These are phyloP conservation scores for Spizellomyces punctatus DNA, from an alignment of 192 early-diverging fungal genomes.

Conservation along the genomic window DNA sequence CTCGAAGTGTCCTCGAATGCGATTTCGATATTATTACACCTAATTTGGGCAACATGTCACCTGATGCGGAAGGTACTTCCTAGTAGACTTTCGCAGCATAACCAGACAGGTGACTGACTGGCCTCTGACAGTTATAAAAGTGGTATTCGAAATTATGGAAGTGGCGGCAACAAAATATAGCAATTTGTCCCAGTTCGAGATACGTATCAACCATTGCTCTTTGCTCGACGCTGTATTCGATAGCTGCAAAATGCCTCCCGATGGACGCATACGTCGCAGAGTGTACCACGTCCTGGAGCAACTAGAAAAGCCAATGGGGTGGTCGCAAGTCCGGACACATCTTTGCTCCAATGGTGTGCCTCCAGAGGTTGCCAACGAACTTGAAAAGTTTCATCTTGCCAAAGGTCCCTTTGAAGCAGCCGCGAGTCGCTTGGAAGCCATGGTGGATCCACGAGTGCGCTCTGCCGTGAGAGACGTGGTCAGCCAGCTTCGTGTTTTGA, in stretches of 20 bases:
- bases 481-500: constrained; percentile 10
- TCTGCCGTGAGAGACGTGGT: constrained; percentile 21
- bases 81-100: background rate
- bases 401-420: constrained; percentile 27
- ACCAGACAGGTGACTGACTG: too few relatives aligned
- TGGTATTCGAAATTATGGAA: constrained; percentile 58
- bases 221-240: constrained; percentile 79
- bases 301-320: constrained; percentile 58
- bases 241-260: constrained; percentile 64
- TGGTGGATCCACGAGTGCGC: constrained; percentile 9
- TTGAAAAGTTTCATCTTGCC: constrained; percentile 31
- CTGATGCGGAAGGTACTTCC: constrained; percentile 73
- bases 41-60: constrained; percentile 63
- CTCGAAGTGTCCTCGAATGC: constrained; percentile 72
- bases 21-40: constrained; percentile 90
- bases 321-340: constrained; percentile 60
- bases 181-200: constrained; percentile 11
- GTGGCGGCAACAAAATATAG: constrained; percentile 34
- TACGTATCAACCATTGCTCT: constrained; percentile 69
- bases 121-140: constrained; percentile 59
- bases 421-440: constrained; percentile 16
- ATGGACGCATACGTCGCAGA: constrained; percentile 46
- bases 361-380: constrained; percentile 14
- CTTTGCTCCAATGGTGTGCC: constrained; percentile 41
- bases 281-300: constrained; percentile 62